Evolutionary conservation across 23 red algal genomes (phyloP).

Genomic region (Gracilaria gracilis): DNA sequence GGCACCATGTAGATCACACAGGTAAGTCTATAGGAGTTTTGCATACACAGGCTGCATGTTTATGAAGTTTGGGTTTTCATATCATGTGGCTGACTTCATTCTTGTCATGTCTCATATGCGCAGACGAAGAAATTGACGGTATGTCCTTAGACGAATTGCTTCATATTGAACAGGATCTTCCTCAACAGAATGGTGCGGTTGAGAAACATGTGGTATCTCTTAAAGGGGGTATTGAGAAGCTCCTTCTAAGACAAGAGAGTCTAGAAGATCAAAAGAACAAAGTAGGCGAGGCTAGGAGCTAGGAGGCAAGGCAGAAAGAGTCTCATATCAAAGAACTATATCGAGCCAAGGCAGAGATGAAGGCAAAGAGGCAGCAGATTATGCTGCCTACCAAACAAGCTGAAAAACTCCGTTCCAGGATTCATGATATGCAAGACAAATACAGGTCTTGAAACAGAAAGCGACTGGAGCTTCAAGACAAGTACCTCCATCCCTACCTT

Average conservation of each 20-base stretch:
- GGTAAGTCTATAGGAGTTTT: constrained; percentile 2
- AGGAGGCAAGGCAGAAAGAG: constrained; percentile 52
- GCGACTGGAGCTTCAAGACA: constrained; percentile 33
- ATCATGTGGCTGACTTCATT: neutral
- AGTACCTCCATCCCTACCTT: constrained; percentile 53
- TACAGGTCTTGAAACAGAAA: constrained; percentile 32
- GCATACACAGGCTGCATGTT: neutral
- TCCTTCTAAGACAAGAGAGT: constrained; percentile 33
- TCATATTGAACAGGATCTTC: constrained; percentile 59
- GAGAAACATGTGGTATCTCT: constrained; percentile 70
- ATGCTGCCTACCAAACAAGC: constrained; percentile 20
- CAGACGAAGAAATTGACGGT: constrained; percentile 60
- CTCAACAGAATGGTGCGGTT: constrained; percentile 60
- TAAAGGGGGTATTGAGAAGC: constrained; percentile 49
- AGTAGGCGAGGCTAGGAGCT: constrained; percentile 40
- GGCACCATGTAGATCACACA: constrained; percentile 62
- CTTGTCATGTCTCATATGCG: neutral
- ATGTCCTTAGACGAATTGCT: constrained; percentile 63
- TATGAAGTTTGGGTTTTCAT: neutral
- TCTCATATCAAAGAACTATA: constrained; percentile 53
- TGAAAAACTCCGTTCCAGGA: constrained; percentile 49
- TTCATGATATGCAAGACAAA: constrained; percentile 49
- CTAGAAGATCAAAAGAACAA: constrained; percentile 52
- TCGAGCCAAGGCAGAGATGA: constrained; percentile 68
- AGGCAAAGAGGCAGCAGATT: constrained; percentile 59